Conservation (phyloP, 2,329 filamentous ascomycete species). For the Tolypocladium paradoxum region DNA sequence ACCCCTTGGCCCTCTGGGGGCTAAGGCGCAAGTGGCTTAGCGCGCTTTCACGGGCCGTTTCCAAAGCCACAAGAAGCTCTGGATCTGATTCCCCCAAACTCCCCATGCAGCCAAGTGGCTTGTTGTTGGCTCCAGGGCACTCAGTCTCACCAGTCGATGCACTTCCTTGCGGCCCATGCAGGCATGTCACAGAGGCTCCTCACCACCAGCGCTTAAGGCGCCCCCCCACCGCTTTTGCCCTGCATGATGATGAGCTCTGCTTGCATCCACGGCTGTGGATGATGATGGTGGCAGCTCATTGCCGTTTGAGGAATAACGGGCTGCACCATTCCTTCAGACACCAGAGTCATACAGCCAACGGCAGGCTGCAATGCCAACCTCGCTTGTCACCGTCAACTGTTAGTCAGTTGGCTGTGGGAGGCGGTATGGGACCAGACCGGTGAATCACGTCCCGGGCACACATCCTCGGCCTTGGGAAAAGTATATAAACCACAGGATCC, state of each 20-base stretch:
- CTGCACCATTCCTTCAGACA: background rate
- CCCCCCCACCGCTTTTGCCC: background rate
- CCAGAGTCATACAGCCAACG: constrained; percentile 1
- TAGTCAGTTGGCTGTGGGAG: background rate
- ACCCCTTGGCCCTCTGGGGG: background rate
- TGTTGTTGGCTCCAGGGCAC: background rate
- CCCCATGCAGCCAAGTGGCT: background rate
- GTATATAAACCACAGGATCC: background rate
- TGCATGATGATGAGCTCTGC: background rate
- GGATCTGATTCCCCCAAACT: background rate
- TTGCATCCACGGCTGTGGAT: background rate
- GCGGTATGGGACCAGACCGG: background rate
- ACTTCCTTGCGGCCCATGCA: background rate
- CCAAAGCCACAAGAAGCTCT: background rate
- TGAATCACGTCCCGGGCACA: background rate
- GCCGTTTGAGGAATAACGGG: background rate
- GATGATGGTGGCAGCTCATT: background rate
- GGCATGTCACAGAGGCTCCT: background rate
- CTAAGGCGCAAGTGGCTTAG: background rate
- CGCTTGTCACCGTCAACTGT: background rate
- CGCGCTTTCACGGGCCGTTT: background rate
- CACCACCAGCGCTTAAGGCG: background rate
- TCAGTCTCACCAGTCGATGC: background rate
- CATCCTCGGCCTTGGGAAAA: background rate
- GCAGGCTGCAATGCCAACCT: constrained; percentile 1